Evolutionary conservation across 192 early-diverging fungal genomes (phyloP), one percentile per base, ranked within the genome.

Genomic region (Spizellomyces punctatus): DNA sequence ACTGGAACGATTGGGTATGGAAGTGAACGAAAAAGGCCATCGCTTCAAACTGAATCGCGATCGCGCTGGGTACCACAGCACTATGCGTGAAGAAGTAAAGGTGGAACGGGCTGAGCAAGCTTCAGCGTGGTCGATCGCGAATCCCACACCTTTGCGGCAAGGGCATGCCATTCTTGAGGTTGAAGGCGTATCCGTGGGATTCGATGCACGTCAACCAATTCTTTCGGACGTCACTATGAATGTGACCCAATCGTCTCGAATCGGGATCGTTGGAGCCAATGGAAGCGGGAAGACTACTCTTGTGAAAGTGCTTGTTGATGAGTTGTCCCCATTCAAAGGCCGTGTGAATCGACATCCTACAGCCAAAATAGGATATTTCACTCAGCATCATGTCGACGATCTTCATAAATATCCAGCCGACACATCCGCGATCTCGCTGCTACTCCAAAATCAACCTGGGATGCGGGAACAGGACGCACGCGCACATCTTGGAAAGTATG

Each of bases 241-340:
- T 63, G 77, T 96, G 45, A 85, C 88, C 67, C 87, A 82, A 59
- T 85, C 82, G 47, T 82, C 85, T 21, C 83, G 91, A 42, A 85
- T 95, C 59, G 93, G 84, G 1, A 78, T 97, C 22, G 74, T 95
- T 10, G 95, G 95, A 45, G 86, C 89, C 9, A 98, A 98, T 72
- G 80, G 82, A 44, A n/a, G 61, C 46, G 81, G 82, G 36, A 89
- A 91, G 75, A 85, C 94, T 14, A 97, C 95, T 6, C 80, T 97
- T 9, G 76, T 95, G 71, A 87, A 92, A 17, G 66, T 94, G 55
- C 80, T 97, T 61, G 81, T 87, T 12, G 89, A 91, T 8, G 79
- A 82, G 6, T 72, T 86, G 0, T 49, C 75, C 0, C 92, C 91
- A 7, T 88, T 85, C 6, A 73, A 68, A 6, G 95, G 95, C 12